Evolutionary conservation across 768 basidiomycete genomes (phyloP).

Genomic region (Leccinum aurantiacum): DNA sequence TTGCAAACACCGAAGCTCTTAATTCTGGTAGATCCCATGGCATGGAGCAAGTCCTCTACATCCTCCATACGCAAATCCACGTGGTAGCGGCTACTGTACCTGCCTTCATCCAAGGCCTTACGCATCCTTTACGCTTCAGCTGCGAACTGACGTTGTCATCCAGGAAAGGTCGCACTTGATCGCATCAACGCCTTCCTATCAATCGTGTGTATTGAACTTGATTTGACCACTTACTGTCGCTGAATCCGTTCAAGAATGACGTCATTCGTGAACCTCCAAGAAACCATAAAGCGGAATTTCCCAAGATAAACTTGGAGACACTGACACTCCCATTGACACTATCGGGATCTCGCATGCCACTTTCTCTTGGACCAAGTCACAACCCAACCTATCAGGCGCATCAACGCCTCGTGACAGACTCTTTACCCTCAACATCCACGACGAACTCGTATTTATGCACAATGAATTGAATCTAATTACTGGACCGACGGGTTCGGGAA

Average conservation of each 20-base stretch:
- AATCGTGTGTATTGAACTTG: neutral
- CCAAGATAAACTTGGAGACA: too few relatives aligned
- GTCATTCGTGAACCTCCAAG: neutral
- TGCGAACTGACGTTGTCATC: constrained; percentile 8
- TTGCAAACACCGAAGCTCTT: constrained; percentile 49
- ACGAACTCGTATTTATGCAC: constrained; percentile 52
- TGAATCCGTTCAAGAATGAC: constrained; percentile 1
- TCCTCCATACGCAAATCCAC: constrained; percentile 2
- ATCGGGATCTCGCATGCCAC: too few relatives aligned
- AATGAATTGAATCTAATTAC: constrained; percentile 55
- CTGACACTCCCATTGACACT: too few relatives aligned
- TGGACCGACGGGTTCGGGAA: constrained; percentile 60
- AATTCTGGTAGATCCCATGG: constrained; percentile 85
- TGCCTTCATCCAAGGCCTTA: constrained; percentile 5
- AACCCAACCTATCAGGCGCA: too few relatives aligned
- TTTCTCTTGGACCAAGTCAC: too few relatives aligned
- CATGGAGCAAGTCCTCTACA: constrained; percentile 56
- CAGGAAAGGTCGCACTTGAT: constrained; percentile 15
- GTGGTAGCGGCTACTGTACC: neutral
- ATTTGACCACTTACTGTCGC: neutral
- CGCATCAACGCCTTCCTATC: constrained; percentile 9
- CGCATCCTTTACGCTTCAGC: constrained; percentile 26
- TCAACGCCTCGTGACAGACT: constrained; percentile 23
- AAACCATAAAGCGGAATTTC: too few relatives aligned
- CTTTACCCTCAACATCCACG: constrained; percentile 51